These are phyloP conservation scores for Tetrapisispora phaffii DNA, from an alignment of 805 yeast genomes.

Conservation along the genomic window DNA sequence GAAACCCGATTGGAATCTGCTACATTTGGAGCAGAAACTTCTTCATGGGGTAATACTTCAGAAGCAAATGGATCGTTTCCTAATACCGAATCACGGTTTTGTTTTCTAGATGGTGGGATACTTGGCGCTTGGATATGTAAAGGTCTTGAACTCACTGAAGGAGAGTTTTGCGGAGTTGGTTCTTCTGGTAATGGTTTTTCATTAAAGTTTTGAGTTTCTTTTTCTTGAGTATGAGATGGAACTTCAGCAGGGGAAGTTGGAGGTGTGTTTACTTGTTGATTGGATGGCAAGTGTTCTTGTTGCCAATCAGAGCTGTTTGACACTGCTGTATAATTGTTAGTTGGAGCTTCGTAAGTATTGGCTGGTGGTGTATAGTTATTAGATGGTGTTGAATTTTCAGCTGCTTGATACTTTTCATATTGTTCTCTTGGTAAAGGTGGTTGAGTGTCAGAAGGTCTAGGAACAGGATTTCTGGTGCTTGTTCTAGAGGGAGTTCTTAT, in stretches of 20 bases:
- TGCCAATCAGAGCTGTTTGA: neutral
- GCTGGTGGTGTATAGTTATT: neutral
- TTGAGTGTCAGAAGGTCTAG: conserved; percentile 6
- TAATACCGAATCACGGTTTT: conserved; percentile 1
- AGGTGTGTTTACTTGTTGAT: neutral
- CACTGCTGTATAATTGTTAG: neutral
- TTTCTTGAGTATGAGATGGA: conserved; percentile 1
- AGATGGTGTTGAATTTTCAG: neutral
- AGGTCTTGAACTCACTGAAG: conserved; percentile 5
- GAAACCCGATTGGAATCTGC: conserved; percentile 5
- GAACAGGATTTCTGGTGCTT: neutral
- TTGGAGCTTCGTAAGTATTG: neutral
- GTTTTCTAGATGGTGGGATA: conserved; percentile 49
- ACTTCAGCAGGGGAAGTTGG: neutral
- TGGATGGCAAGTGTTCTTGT: neutral
- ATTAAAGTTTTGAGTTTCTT: neutral
- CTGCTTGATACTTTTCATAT: neutral
- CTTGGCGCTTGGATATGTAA: conserved; percentile 38
- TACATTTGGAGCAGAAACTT: conserved; percentile 1
- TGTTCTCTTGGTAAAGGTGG: conserved; percentile 8
- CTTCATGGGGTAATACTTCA: neutral
- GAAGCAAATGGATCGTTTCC: conserved; percentile 10
- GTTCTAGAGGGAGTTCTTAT: neutral
- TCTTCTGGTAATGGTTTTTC: conserved; percentile 6
- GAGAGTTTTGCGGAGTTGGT: neutral